Percentiles rank a stretch among this genome's conserved stretches.
Evolutionary conservation across 768 basidiomycete genomes (phyloP).

Genomic region (Lyophyllum decastes): DNA sequence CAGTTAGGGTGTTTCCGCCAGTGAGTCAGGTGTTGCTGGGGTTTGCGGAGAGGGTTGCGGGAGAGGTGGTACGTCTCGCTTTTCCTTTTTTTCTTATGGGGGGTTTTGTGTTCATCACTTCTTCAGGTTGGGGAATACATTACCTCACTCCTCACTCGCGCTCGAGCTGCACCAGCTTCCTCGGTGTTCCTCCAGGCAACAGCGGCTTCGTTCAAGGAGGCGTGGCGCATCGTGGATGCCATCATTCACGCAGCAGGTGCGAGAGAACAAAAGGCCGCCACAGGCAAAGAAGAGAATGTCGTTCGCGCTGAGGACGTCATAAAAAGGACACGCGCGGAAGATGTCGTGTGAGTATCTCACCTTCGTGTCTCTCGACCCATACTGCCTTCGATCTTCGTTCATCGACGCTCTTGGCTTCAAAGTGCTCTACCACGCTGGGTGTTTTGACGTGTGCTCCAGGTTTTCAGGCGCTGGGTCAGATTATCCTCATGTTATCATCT

Average conservation of each 20-base stretch:
- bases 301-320: constrained; percentile 16
- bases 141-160: constrained; percentile 70
- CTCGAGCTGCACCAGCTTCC: constrained; percentile 52
- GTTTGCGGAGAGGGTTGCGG: constrained; percentile 84
- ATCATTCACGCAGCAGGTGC: constrained; percentile 59
- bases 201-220: constrained; percentile 87
- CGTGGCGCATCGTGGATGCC: constrained; percentile 83
- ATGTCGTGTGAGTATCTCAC: constrained; percentile 67
- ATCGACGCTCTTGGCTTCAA: no score
- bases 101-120: neutral
- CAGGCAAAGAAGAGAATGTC: neutral
- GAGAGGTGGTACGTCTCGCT: constrained; percentile 68
- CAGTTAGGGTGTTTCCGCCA: constrained; percentile 85
- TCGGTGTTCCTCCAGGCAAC: constrained; percentile 79
- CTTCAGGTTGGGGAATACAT: constrained; percentile 85
- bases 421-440: no score
- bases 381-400: no score
- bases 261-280: constrained; percentile 16
- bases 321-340: constrained; percentile 53
- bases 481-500: no score
- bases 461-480: no score
- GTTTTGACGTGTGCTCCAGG: no score
- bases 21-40: constrained; percentile 73
- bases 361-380: neutral
- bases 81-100: neutral